Base-by-base conservation (phyloP, 2,329 filamentous ascomycete genomes). In the Claviceps capensis region DNA sequence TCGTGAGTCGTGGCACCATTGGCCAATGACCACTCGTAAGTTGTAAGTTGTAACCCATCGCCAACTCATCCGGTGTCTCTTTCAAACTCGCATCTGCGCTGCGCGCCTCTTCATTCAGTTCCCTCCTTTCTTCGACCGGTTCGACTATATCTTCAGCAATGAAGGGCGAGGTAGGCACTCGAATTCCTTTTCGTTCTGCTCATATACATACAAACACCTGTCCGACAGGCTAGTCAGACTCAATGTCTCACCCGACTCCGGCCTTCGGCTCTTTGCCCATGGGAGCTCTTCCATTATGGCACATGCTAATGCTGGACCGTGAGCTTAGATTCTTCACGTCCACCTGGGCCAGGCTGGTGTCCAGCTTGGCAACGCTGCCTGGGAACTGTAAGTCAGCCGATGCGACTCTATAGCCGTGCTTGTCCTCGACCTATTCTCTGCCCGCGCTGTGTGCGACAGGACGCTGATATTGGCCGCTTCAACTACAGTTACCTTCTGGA, bases 311-410 rank as follows among this genome's bases (percentile, higher is more conserved):
- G n/a, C 22, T 46, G 57, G 23, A 26, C 6, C 56, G 41, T 37
- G 52, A 53, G 52, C 52, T 51, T 56, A 81, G 78, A 75, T 82
- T 69, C 73, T 81, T 70, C 78, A 82, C 70, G 70, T 82, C 65
- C 78, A 82, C 66, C 67, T 81, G 62, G 78, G 78, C 67, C 78
- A 86, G 75, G 82, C 83, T 72, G 83, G 82, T 71, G 79, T 76
- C 65, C 82, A 86, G 78, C 80, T 86, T 58, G 83, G 82, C 65
- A 85, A 85, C 75, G 83, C 80, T 66, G 82, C 83, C 61, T 86
- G 82, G 82, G 82, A 86, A 72, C 81, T 86, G 82, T 86, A 78
- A 65, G 82, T 73, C 57, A 52, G 59, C 64, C 61, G 62, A 50
- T 60, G 57, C 57, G 53, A 52, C 51, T 37, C 23, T 51, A 50